phyloP scores from a whole-genome alignment of 495 filamentous ascomycete species.

The Aspergillus hancockii region DNA sequence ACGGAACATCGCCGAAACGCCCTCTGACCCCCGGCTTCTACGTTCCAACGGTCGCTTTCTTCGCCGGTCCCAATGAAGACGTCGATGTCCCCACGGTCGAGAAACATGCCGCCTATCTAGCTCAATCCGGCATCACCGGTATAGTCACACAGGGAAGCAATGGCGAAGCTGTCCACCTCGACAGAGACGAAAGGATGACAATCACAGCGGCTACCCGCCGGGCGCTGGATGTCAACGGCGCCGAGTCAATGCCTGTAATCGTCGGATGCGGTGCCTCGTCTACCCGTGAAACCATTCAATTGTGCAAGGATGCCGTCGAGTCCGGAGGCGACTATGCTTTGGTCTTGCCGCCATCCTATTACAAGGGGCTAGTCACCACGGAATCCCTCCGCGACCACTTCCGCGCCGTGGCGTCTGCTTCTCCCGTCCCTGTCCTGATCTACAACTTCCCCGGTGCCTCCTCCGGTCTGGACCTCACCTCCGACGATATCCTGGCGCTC shows the following conservation, averaged over 20 bases:
- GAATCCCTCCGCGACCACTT: conserved; percentile 72
- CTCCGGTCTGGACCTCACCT: conserved; percentile 77
- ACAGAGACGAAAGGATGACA: conserved; percentile 65
- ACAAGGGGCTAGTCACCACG: conserved; percentile 60
- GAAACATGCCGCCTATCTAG: conserved; percentile 81
- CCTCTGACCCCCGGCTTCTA: conserved; percentile 57
- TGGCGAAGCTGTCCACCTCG: conserved; percentile 83
- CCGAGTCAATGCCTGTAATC: conserved; percentile 70
- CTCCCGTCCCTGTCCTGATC: conserved; percentile 84
- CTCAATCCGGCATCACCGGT: conserved; percentile 74
- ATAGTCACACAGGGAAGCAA: conserved; percentile 88
- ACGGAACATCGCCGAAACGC: conserved; percentile 24
- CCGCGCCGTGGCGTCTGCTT: conserved; percentile 72
- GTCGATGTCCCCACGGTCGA: conserved; percentile 67
- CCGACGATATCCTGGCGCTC: conserved; percentile 74
- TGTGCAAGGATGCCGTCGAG: conserved; percentile 72
- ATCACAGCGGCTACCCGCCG: conserved; percentile 75
- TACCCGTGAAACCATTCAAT: conserved; percentile 79
- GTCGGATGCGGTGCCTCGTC: conserved; percentile 84
- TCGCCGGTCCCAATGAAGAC: conserved; percentile 55
- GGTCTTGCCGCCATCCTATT: conserved; percentile 85
- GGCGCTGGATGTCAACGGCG: conserved; percentile 70
- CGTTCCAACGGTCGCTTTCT: conserved; percentile 72
- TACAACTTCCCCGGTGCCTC: conserved; percentile 92
- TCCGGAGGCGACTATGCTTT: conserved; percentile 84